Conservation (phyloP, 164 flowering plant genomes). For the Tinospora cordifolia region DNA sequence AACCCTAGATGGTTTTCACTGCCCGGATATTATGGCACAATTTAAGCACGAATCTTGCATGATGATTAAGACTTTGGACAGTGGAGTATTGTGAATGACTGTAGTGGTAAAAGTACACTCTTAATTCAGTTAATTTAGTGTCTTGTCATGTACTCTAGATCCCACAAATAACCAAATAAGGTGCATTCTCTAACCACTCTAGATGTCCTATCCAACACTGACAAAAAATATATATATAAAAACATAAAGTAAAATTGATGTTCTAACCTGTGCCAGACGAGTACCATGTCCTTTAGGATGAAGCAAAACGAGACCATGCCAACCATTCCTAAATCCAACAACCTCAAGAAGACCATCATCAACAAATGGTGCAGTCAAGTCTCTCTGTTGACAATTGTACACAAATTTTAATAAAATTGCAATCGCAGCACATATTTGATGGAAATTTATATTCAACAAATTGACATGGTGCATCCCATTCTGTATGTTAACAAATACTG, state of each 20-base stretch:
- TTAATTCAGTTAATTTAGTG: too few relatives aligned
- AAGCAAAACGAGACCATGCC: constrained; percentile 85
- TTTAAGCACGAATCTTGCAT: too few relatives aligned
- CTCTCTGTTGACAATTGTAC: constrained; percentile 40
- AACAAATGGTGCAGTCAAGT: constrained; percentile 71
- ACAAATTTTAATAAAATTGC: constrained; percentile 5
- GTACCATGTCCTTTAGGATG: constrained; percentile 91
- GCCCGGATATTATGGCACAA: too few relatives aligned
- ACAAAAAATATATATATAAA: background rate
- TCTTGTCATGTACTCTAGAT: too few relatives aligned
- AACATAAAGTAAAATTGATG: background rate
- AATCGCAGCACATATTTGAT: background rate
- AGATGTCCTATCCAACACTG: too few relatives aligned
- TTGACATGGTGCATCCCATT: background rate
- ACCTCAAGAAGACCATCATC: constrained; percentile 84
- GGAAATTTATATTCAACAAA: background rate
- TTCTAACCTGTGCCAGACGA: constrained; percentile 84
- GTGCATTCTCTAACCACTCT: too few relatives aligned
- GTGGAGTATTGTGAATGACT: too few relatives aligned
- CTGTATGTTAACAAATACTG: background rate
- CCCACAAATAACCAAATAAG: too few relatives aligned
- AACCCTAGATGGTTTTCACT: too few relatives aligned
- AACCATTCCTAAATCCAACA: constrained; percentile 84
- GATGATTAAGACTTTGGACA: too few relatives aligned
- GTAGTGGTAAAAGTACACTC: too few relatives aligned